Evolutionary conservation across 108 stramenopile species (phyloP).

Genomic region (Fistulifera pelliculosa): DNA sequence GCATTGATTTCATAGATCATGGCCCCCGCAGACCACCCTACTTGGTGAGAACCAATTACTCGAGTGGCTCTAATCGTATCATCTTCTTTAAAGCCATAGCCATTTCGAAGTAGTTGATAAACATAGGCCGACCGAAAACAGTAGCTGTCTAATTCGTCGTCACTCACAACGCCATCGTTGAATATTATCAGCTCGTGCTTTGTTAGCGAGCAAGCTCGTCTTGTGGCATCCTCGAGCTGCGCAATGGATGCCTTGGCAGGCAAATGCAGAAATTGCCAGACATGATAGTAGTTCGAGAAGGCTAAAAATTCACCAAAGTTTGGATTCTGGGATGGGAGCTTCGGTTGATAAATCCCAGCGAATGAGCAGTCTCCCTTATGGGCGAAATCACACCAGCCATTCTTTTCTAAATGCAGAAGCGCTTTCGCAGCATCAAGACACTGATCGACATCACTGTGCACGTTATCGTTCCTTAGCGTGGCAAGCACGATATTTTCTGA

Average conservation of each 20-base stretch:
- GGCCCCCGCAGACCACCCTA: constrained; percentile 86
- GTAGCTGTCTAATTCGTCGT: constrained; percentile 30
- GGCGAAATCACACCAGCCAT: constrained; percentile 80
- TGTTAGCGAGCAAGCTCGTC: constrained; percentile 48
- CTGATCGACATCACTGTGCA: constrained; percentile 34
- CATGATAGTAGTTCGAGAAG: constrained; percentile 34
- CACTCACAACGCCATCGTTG: constrained; percentile 15
- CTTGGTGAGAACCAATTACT: constrained; percentile 65
- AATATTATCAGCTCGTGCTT: constrained; percentile 26
- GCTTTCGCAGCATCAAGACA: constrained; percentile 36
- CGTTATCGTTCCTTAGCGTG: constrained; percentile 35
- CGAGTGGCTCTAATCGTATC: constrained; percentile 70
- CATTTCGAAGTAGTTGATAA: constrained; percentile 59
- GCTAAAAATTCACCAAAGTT: constrained; percentile 46
- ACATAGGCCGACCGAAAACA: constrained; percentile 82
- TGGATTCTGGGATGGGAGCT: constrained; percentile 47
- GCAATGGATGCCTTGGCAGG: constrained; percentile 36
- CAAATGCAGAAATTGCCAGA: constrained; percentile 60
- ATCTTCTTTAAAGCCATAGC: constrained; percentile 56
- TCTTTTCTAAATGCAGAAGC: constrained; percentile 39
- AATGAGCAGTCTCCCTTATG: constrained; percentile 84
- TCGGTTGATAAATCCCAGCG: constrained; percentile 87
- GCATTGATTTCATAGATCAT: constrained; percentile 92
- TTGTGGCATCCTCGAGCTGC: constrained; percentile 37
- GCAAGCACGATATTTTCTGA: constrained; percentile 46